These are phyloP conservation scores for Sequoiadendron giganteum DNA, from an alignment of 75 land plant species.

Conservation along the genomic window DNA sequence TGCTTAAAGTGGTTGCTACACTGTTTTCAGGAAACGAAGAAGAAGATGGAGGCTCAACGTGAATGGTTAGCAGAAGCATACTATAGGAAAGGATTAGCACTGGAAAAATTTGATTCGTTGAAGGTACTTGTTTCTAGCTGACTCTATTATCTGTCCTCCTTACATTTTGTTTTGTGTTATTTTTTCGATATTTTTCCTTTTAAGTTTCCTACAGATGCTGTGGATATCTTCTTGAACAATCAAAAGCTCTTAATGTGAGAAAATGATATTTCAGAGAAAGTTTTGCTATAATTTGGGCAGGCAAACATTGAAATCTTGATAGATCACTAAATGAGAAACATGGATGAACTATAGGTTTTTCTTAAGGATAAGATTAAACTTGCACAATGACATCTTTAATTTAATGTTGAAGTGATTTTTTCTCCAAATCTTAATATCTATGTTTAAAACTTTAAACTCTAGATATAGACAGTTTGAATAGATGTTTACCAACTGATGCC, in stretches of 20 bases:
- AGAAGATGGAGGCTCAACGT: conserved; percentile 87
- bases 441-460: too few species aligned
- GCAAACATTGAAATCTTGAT: background rate
- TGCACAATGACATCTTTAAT: background rate
- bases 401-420: background rate
- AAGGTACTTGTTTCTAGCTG: conserved; percentile 29
- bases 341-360: too few species aligned
- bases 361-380: too few species aligned
- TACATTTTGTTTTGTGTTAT: background rate
- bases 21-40: conserved; percentile 63
- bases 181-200: background rate
- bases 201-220: background rate
- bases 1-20: background rate
- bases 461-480: background rate
- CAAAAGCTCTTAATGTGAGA: background rate
- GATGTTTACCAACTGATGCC: background rate
- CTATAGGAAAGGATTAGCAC: conserved; percentile 85
- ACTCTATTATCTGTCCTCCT: background rate
- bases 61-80: conserved; percentile 85
- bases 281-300: background rate
- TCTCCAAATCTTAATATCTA: too few species aligned
- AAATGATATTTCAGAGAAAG: too few species aligned
- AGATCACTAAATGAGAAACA: background rate
- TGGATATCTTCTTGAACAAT: background rate
- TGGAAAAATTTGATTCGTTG: conserved; percentile 48